Conservation (phyloP, 257 asterid species). For the Solanum pimpinellifolium region DNA sequence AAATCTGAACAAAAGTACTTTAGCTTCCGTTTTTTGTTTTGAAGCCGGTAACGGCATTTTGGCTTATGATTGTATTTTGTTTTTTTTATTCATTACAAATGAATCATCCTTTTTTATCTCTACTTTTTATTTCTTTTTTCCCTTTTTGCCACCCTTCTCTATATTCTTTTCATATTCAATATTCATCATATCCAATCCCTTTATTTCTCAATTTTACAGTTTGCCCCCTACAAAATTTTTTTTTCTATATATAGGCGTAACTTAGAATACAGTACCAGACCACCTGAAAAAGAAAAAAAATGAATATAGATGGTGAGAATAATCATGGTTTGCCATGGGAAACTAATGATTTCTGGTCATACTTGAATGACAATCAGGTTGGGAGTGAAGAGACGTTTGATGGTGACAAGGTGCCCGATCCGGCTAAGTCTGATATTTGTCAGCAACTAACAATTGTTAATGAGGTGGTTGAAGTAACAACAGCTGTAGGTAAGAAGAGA, state of each 20-base stretch:
- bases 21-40: conserved; percentile 21
- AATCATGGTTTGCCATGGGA: neutral
- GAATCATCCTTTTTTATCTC: conserved; percentile 1
- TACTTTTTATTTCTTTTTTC: neutral
- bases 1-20: neutral
- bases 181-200: neutral
- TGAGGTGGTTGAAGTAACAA: neutral
- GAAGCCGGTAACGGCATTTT: conserved; percentile 48
- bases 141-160: neutral
- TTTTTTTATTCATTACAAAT: neutral
- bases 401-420: conserved; percentile 1
- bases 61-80: conserved; percentile 26
- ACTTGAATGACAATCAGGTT: conserved; percentile 9
- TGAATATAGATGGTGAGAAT: conserved; percentile 22
- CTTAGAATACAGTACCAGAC: neutral
- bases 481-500: conserved; percentile 5
- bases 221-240: neutral
- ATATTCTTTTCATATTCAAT: neutral
- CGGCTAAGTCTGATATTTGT: neutral
- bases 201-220: neutral
- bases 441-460: neutral
- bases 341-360: conserved; percentile 22
- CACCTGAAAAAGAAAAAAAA: neutral
- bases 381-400: neutral
- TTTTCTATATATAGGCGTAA: neutral